These are phyloP conservation scores for Bipolaris victoriae DNA, from an alignment of 2,329 filamentous ascomycete genomes.

Conservation along the genomic window DNA sequence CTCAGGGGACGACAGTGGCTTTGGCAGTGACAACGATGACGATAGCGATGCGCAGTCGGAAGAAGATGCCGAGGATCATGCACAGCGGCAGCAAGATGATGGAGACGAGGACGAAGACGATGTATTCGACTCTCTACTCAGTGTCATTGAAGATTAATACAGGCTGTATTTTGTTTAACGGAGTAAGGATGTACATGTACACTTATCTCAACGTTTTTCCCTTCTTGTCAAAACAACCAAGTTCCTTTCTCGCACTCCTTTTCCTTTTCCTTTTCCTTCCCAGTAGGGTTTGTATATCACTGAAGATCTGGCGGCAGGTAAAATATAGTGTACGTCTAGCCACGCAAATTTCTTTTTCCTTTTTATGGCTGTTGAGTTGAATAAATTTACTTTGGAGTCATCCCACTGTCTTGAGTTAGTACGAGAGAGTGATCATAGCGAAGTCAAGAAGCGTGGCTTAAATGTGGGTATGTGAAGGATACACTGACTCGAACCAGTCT, in stretches of 20 bases:
- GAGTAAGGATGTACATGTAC: neutral
- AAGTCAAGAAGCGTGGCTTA: neutral
- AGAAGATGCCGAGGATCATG: slow-evolving; percentile 15
- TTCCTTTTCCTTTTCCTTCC: neutral
- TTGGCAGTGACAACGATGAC: slow-evolving; percentile 38
- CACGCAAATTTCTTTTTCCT: neutral
- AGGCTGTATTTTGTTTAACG: neutral
- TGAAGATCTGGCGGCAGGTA: slow-evolving; percentile 7
- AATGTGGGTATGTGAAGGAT: neutral
- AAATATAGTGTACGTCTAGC: neutral
- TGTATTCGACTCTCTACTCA: slow-evolving; percentile 32
- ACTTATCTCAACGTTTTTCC: neutral
- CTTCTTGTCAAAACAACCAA: neutral
- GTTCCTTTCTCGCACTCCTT: neutral
- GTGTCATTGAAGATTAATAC: slow-evolving; percentile 25
- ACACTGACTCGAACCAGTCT: neutral
- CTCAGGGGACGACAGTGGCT: slow-evolving; percentile 45
- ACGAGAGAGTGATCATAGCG: neutral
- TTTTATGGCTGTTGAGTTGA: neutral
- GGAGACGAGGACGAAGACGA: slow-evolving; percentile 26
- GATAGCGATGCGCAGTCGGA: slow-evolving; percentile 22
- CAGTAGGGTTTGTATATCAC: slow-evolving; percentile 11
- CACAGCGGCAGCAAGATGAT: slow-evolving; percentile 15
- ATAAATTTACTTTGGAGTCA: neutral
- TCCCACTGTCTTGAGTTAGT: neutral